Percentiles rank a stretch among this genome's conserved stretches.
Conservation (phyloP, 768 basidiomycete species). For the Steccherinum ochraceum region DNA sequence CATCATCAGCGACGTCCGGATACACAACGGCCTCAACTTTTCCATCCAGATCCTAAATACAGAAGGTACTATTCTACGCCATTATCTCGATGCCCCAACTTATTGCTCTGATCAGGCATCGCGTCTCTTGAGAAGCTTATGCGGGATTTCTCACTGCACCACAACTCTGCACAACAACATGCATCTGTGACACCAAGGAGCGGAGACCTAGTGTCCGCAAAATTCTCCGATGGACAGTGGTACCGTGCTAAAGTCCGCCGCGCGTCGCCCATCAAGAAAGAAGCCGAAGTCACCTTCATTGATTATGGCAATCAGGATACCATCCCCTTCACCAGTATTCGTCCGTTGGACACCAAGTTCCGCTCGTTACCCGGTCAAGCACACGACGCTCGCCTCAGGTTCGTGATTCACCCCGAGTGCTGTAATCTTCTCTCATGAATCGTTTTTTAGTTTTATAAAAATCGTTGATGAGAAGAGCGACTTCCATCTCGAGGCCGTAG, state of each 20-base stretch:
- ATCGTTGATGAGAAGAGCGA: constrained; percentile 78
- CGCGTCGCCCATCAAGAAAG: constrained; percentile 82
- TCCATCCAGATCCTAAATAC: constrained; percentile 92
- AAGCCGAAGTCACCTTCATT: constrained; percentile 93
- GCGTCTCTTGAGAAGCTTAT: constrained; percentile 90
- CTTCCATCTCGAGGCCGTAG: constrained; percentile 78
- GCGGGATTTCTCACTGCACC: constrained; percentile 87
- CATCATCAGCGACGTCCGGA: constrained; percentile 83
- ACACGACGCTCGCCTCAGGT: constrained; percentile 90
- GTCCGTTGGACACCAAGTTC: constrained; percentile 89
- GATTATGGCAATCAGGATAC: constrained; percentile 94
- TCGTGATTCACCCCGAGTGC: constrained; percentile 10
- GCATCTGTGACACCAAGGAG: constrained; percentile 74
- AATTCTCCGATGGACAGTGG: constrained; percentile 93
- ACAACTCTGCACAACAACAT: constrained; percentile 53
- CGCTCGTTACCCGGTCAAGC: constrained; percentile 88
- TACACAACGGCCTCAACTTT: constrained; percentile 70
- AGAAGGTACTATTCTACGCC: constrained; percentile 50
- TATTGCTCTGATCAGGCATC: constrained; percentile 52
- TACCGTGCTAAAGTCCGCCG: constrained; percentile 91
- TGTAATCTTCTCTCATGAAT: constrained; percentile 1
- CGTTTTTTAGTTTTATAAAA: constrained; percentile 67
- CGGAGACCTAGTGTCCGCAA: constrained; percentile 90
- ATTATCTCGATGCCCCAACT: background rate
- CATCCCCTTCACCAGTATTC: constrained; percentile 72